Percentiles rank a stretch among this genome's conserved stretches.
Evolutionary conservation across 164 flowering plant species (phyloP).

Genomic region (Piper longum): DNA sequence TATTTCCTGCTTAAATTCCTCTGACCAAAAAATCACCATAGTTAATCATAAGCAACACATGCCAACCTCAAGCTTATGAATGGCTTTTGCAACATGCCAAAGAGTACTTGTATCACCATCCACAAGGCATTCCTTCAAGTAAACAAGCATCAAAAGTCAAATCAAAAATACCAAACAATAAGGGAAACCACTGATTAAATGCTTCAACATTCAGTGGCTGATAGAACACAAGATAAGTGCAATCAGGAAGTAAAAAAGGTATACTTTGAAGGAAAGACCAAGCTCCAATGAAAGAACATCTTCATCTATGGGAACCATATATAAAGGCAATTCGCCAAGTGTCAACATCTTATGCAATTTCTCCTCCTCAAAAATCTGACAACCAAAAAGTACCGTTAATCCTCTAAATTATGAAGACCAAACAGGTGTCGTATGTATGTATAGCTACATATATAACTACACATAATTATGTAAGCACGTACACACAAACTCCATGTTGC

Average conservation of each 20-base stretch:
- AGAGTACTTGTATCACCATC: conserved; percentile 81
- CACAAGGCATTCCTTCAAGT: conserved; percentile 51
- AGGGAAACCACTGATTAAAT: neutral
- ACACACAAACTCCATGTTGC: too few relatives aligned
- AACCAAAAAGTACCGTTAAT: neutral
- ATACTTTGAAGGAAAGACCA: conserved; percentile 64
- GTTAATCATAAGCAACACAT: neutral
- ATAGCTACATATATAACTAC: too few relatives aligned
- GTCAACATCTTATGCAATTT: conserved; percentile 72
- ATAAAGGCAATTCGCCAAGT: conserved; percentile 81
- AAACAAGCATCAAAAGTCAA: conserved; percentile 4
- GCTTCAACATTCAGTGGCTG: neutral
- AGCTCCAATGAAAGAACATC: conserved; percentile 92
- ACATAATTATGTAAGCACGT: too few relatives aligned
- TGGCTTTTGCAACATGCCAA: conserved; percentile 95
- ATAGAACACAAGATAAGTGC: neutral
- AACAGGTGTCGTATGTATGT: neutral
- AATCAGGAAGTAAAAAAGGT: neutral
- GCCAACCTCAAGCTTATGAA: conserved; percentile 89
- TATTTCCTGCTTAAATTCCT: too few relatives aligned
- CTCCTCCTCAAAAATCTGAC: conserved; percentile 78
- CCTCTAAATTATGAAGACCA: neutral
- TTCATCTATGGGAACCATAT: conserved; percentile 76
- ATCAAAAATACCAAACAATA: neutral
- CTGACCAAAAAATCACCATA: too few relatives aligned